Evolutionary conservation across 148 eudicot genomes (phyloP), one percentile per base, ranked within the genome.

Genomic region (Agrostemma githago): DNA sequence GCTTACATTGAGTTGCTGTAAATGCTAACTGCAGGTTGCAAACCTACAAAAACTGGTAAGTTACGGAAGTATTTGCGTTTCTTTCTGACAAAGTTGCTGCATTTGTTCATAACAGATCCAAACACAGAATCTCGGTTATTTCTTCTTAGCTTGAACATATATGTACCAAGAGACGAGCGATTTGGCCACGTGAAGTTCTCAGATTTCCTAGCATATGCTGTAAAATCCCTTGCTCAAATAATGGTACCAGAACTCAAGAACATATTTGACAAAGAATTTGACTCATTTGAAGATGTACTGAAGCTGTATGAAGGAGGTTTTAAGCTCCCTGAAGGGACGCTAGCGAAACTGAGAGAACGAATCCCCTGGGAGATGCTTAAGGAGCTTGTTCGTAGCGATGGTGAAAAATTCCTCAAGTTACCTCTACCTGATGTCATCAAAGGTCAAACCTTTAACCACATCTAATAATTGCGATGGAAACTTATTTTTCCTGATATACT

Each of bases 121-220:
- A 82, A 83, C 58, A 72, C 85, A 0, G 98, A 94, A 61, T 83
- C 85, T 39, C 71, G 97, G 68, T 57, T 94, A 73, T 84, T 86
- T 38, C 89, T 88, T 68, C 67, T 91, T 67, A 87, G 88, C 78
- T 76, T 94, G 65, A 77, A 89, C 84, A 88, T 91, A 15, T 94
- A 94, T 39, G 96, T 94, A 71, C 98, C 98, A 15, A 79, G 89
- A 72, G 98, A 94, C 60, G 98, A 94, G 75, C 84, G 81, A 20
- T 94, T 94, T 82, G 88, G 74, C 41, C 88, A 82, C 6, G 39
- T 94, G 12, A 94, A 94, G 59, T 69, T 94, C 51, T 88, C 97
- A 14, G 97, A 94, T 82, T 94, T 94, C 71, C 76, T 94, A 34
- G 96, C 86, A 0, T 87, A 89, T 74, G 89, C 92, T n/a, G 26